phyloP scores from a whole-genome alignment of 805 yeast genomes.

The Suhomyces xylopsoci region DNA sequence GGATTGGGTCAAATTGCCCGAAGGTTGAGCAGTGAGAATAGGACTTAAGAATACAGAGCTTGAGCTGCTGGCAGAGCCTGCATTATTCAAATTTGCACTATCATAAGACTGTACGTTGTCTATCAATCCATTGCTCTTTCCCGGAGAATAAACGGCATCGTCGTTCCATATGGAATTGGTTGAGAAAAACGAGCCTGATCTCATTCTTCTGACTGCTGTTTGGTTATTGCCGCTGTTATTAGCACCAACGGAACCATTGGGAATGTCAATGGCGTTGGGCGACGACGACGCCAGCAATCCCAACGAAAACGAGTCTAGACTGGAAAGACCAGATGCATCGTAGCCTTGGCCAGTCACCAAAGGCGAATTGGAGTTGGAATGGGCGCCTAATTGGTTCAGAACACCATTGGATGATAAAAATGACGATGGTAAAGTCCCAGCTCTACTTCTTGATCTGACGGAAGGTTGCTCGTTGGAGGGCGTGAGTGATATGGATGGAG shows the following conservation, averaged over 20 bases:
- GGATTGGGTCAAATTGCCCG: conserved; percentile 5
- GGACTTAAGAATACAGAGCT: conserved; percentile 18
- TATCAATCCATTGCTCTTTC: conserved; percentile 10
- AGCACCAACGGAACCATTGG: conserved; percentile 11
- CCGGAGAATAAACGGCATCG: conserved; percentile 25
- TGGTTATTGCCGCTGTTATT: conserved; percentile 15
- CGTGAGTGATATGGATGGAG: conserved; percentile 31
- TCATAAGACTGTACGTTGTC: conserved; percentile 16
- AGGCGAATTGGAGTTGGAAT: conserved; percentile 5
- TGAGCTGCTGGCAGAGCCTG: conserved; percentile 10
- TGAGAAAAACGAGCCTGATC: conserved; percentile 55
- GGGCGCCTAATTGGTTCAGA: conserved; percentile 7
- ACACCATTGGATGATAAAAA: conserved; percentile 23
- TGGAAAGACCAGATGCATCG: conserved; percentile 2
- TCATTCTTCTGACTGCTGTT: conserved; percentile 35
- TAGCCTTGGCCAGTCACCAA: conserved; percentile 4
- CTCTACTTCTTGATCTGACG: conserved; percentile 56
- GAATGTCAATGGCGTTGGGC: conserved; percentile 17
- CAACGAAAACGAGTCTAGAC: conserved; percentile 18
- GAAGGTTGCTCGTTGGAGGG: conserved; percentile 19
- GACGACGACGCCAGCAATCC: conserved; percentile 12
- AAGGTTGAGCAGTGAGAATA: conserved; percentile 16
- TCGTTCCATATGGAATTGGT: conserved; percentile 60
- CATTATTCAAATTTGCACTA: too few species aligned
- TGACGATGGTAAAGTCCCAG: conserved; percentile 76